These are phyloP conservation scores for Ramalina intermedia DNA, from an alignment of 495 filamentous ascomycete genomes.

Conservation along the genomic window DNA sequence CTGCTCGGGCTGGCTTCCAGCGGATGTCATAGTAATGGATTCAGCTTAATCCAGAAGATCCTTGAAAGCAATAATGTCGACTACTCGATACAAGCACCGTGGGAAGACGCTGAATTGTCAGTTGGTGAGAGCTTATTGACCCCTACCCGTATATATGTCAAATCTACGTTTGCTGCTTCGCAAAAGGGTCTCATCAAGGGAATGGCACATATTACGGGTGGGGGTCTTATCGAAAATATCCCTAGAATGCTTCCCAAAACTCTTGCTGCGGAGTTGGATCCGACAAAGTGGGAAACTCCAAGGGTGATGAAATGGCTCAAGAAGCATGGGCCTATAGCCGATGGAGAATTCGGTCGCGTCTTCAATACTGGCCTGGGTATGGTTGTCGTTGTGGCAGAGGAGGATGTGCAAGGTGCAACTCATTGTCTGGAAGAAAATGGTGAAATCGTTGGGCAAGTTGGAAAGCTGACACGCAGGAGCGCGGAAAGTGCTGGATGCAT, in stretches of 20 bases:
- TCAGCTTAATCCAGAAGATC: constrained; percentile 82
- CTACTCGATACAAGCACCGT: constrained; percentile 42
- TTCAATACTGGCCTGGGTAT: constrained; percentile 94
- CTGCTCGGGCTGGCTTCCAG: constrained; percentile 70
- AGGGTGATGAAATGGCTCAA: constrained; percentile 76
- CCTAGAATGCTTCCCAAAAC: constrained; percentile 74
- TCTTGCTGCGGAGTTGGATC: constrained; percentile 66
- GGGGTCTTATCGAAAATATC: constrained; percentile 81
- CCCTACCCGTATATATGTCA: constrained; percentile 72
- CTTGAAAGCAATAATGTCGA: constrained; percentile 53
- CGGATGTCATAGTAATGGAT: constrained; percentile 89
- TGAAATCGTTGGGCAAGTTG: constrained; percentile 66
- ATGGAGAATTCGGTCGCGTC: constrained; percentile 69
- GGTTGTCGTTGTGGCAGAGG: constrained; percentile 61
- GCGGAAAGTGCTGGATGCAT: constrained; percentile 48
- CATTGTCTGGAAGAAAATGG: constrained; percentile 44
- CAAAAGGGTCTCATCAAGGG: constrained; percentile 55
- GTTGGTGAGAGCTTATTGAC: constrained; percentile 64
- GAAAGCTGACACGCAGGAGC: constrained; percentile 42
- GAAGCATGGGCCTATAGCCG: constrained; percentile 53
- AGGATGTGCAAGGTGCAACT: constrained; percentile 37
- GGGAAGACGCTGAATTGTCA: constrained; percentile 24
- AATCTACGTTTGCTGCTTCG: constrained; percentile 49
- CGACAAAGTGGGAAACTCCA: constrained; percentile 51
- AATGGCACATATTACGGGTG: constrained; percentile 91